phyloP scores from a whole-genome alignment of 352 stramenopile genomes.

The Globisporangium okanoganense region DNA sequence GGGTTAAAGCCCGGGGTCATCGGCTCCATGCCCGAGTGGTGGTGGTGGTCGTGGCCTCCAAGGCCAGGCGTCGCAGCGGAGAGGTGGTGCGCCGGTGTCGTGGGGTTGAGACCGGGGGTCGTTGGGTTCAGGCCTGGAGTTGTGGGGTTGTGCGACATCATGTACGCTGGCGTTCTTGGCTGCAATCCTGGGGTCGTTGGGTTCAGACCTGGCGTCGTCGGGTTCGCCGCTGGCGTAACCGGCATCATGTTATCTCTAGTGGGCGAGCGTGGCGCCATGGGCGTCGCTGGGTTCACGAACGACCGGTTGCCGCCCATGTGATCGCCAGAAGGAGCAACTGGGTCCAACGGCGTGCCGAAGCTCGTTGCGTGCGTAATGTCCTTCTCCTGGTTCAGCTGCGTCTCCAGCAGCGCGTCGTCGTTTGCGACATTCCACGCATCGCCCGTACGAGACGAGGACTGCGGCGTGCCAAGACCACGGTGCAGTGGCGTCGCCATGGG shows the following conservation, averaged over 20 bases:
- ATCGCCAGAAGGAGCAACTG: slow-evolving; percentile 52
- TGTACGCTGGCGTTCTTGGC: slow-evolving; percentile 70
- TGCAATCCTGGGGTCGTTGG: slow-evolving; percentile 79
- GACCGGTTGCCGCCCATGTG: slow-evolving; percentile 45
- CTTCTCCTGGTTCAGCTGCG: slow-evolving; percentile 87
- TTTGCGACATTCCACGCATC: slow-evolving; percentile 88
- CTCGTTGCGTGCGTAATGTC: slow-evolving; percentile 87
- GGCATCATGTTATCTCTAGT: slow-evolving; percentile 61
- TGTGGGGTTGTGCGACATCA: slow-evolving; percentile 72
- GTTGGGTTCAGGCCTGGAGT: slow-evolving; percentile 81
- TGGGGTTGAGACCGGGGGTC: slow-evolving; percentile 73
- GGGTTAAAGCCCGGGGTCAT: slow-evolving; percentile 87
- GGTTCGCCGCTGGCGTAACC: slow-evolving; percentile 65
- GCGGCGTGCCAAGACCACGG: slow-evolving; percentile 71
- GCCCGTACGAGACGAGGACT: slow-evolving; percentile 47
- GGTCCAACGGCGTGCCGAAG: slow-evolving; percentile 81
- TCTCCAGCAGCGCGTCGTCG: slow-evolving; percentile 81
- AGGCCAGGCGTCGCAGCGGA: slow-evolving; percentile 70
- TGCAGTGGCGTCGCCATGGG: slow-evolving; percentile 87
- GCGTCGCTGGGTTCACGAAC: slow-evolving; percentile 47
- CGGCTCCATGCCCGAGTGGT: slow-evolving; percentile 71
- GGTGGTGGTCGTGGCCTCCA: slow-evolving; percentile 49
- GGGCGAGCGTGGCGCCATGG: slow-evolving; percentile 61
- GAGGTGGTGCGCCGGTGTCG: slow-evolving; percentile 66
- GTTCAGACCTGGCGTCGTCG: slow-evolving; percentile 75